These are phyloP conservation scores for Luffa aegyptiaca DNA, from an alignment of 306 rosid genomes.

Conservation along the genomic window DNA sequence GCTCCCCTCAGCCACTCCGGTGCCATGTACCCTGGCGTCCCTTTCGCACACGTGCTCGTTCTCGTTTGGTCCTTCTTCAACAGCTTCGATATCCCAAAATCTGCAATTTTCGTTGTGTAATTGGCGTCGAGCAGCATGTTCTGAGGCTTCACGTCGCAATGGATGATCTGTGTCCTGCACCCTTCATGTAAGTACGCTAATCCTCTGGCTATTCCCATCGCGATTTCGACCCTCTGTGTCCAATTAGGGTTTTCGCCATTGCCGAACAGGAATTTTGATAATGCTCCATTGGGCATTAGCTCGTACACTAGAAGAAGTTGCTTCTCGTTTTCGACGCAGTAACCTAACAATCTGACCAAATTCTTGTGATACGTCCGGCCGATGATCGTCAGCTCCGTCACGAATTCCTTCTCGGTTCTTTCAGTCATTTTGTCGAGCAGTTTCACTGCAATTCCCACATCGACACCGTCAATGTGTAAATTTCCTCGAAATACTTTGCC, in stretches of 20 bases:
- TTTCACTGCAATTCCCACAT: conserved; percentile 15
- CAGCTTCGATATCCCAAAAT: conserved; percentile 33
- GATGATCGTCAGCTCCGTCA: conserved; percentile 13
- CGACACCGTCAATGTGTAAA: neutral
- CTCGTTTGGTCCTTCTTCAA: conserved; percentile 19
- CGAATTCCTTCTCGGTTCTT: conserved; percentile 14
- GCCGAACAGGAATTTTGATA: conserved; percentile 15
- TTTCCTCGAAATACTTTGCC: conserved; percentile 27
- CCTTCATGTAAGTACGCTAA: conserved; percentile 30
- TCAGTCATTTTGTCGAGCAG: conserved; percentile 7
- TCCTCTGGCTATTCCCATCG: conserved; percentile 16
- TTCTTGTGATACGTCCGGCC: conserved; percentile 21
- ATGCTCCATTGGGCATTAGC: conserved; percentile 25
- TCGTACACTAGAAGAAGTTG: conserved; percentile 24
- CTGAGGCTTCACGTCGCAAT: conserved; percentile 28
- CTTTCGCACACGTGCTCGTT: conserved; percentile 21
- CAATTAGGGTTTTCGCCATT: neutral
- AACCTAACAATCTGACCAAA: conserved; percentile 24
- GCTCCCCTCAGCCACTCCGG: conserved; percentile 28
- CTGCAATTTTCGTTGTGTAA: conserved; percentile 16
- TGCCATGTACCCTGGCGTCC: conserved; percentile 33
- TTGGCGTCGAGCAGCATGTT: conserved; percentile 28
- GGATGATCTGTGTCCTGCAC: conserved; percentile 31
- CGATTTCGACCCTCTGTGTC: conserved; percentile 15
- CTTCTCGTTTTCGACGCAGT: conserved; percentile 18